Percentiles rank a stretch among this genome's conserved stretches.
These are phyloP conservation scores for Vachellia collinsii DNA, from an alignment of 306 rosid genomes.

Conservation along the genomic window DNA sequence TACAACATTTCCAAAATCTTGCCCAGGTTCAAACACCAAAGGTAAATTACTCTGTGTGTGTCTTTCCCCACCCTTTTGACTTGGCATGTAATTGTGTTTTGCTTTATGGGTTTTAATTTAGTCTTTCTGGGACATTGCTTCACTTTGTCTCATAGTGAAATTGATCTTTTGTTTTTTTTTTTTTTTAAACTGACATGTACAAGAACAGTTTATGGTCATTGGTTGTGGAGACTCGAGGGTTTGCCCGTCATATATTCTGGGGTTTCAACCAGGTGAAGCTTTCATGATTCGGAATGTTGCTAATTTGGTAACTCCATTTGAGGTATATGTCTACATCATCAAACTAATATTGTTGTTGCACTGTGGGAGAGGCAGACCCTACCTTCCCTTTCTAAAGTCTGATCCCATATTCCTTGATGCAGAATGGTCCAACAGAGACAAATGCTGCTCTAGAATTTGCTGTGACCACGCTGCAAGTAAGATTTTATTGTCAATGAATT, in stretches of 20 bases:
- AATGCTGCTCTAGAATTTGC: conserved; percentile 93
- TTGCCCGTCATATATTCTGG: conserved; percentile 83
- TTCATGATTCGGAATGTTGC: conserved; percentile 87
- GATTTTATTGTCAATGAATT: conserved; percentile 12
- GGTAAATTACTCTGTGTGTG: conserved; percentile 45
- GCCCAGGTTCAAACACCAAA: conserved; percentile 81
- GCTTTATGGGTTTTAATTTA: conserved; percentile 13
- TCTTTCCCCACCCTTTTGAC: not conserved
- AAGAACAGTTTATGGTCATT: conserved; percentile 88
- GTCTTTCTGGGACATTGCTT: conserved; percentile 25
- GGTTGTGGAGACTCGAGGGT: conserved; percentile 99
- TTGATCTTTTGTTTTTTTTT: conserved; percentile 23
- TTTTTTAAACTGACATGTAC: conserved; percentile 57
- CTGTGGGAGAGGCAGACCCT: conserved; percentile 1
- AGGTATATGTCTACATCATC: conserved; percentile 48
- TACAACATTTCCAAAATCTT: conserved; percentile 72
- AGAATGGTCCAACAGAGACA: conserved; percentile 90
- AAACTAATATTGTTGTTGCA: conserved; percentile 11
- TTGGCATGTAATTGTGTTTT: conserved; percentile 9
- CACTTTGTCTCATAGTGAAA: conserved; percentile 6
- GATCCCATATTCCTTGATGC: conserved; percentile 34
- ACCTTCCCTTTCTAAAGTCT: not conserved
- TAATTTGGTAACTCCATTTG: conserved; percentile 85
- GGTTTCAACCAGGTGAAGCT: conserved; percentile 97
- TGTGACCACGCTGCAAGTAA: conserved; percentile 77